Evolutionary conservation across 2,329 filamentous ascomycete genomes (phyloP).

Genomic region (Nothomitra cinnamomea): DNA sequence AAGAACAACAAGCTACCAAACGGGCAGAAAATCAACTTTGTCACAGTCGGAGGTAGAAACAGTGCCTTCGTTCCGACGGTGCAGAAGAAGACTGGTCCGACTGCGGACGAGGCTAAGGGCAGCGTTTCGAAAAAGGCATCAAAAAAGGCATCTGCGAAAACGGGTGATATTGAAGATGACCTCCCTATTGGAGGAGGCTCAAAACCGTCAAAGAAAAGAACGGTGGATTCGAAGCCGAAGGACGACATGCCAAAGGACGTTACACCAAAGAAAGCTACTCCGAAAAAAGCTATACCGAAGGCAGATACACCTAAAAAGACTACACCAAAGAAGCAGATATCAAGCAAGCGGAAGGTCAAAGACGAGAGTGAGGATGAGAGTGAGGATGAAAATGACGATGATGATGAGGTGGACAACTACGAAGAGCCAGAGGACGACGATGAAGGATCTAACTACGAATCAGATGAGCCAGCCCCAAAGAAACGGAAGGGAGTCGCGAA

Average conservation of each 20-base stretch:
- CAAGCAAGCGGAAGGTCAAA: neutral
- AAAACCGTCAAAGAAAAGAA: neutral
- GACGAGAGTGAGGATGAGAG: neutral
- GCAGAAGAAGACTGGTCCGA: conserved; percentile 61
- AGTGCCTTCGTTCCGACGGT: conserved; percentile 73
- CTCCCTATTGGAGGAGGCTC: neutral
- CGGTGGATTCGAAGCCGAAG: neutral
- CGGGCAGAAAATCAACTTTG: conserved; percentile 67
- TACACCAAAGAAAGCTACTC: neutral
- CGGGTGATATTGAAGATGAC: neutral
- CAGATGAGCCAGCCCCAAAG: neutral
- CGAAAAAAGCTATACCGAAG: no score
- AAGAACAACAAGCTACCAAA: conserved; percentile 60
- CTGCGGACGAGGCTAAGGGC: neutral
- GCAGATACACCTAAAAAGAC: no score
- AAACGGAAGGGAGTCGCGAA: neutral
- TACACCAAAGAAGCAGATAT: neutral
- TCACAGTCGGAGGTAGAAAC: conserved; percentile 82
- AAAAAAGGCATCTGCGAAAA: neutral
- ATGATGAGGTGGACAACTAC: neutral
- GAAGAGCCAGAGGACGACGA: neutral
- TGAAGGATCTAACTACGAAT: neutral
- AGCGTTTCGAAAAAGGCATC: neutral
- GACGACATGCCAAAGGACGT: neutral
- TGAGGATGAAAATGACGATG: neutral